Percentiles rank a stretch among this genome's conserved stretches.
Conservation (phyloP, 106 monocot species). For the Agapanthus africanus region DNA sequence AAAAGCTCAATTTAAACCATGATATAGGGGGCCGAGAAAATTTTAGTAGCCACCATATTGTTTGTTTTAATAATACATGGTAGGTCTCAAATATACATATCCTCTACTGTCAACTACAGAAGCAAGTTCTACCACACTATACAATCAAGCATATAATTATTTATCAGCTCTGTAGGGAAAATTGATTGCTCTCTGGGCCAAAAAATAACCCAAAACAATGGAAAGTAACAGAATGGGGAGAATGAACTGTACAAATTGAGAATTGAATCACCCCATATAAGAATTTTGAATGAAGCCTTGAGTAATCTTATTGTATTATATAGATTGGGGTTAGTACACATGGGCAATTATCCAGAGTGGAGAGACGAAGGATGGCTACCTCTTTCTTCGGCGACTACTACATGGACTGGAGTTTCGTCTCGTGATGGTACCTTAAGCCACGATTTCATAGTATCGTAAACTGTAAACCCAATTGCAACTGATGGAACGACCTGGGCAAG, state of each 20-base stretch:
- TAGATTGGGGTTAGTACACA: neutral
- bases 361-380: constrained; percentile 27
- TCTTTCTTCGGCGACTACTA: constrained; percentile 29
- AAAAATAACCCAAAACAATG: constrained; percentile 7
- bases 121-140: too few relatives aligned
- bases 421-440: constrained; percentile 74
- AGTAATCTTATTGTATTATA: neutral
- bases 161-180: constrained; percentile 2
- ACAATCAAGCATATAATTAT: too few relatives aligned
- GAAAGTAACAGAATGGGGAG: neutral
- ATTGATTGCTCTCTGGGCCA: neutral
- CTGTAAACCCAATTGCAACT: constrained; percentile 91
- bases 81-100: too few relatives aligned
- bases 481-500: constrained; percentile 73
- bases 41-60: too few relatives aligned
- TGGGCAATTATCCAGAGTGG: constrained; percentile 21
- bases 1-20: too few relatives aligned
- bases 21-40: too few relatives aligned
- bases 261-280: neutral
- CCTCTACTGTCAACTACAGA: too few relatives aligned
- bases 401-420: constrained; percentile 27
- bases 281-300: neutral
- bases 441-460: constrained; percentile 84
- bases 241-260: neutral
- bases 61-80: too few relatives aligned